Evolutionary conservation across 495 filamentous ascomycete genomes (phyloP).

Genomic region (Lepraria neglecta): DNA sequence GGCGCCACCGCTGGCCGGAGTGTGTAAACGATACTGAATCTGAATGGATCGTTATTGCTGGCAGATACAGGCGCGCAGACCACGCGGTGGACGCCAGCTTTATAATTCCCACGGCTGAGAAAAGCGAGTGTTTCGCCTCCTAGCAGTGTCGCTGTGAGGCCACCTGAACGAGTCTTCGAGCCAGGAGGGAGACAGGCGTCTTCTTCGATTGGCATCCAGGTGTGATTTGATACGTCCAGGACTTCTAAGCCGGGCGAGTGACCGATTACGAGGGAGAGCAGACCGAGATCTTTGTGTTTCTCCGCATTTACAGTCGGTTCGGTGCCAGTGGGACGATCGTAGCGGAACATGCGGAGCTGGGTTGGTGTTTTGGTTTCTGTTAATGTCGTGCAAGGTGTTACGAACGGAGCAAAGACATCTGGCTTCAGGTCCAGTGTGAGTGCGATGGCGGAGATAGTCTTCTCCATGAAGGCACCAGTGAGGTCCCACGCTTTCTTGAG

Average conservation of each 20-base stretch:
- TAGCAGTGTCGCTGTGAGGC: conserved; percentile 23
- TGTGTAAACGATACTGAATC: conserved; percentile 24
- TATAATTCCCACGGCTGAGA: conserved; percentile 15
- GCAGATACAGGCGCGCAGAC: conserved; percentile 18
- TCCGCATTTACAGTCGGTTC: conserved; percentile 22
- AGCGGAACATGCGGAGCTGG: conserved; percentile 25
- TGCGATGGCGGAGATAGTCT: conserved; percentile 12
- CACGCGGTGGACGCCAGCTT: conserved; percentile 22
- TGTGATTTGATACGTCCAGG: not conserved
- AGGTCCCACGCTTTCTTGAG: conserved; percentile 20
- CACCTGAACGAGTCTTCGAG: conserved; percentile 14
- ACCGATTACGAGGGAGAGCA: conserved; percentile 24
- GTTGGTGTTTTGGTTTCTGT: conserved; percentile 19
- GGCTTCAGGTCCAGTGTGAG: conserved; percentile 6
- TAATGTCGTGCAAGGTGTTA: conserved; percentile 17
- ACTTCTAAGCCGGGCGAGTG: conserved; percentile 24
- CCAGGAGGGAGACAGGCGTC: conserved; percentile 9
- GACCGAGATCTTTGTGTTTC: conserved; percentile 24
- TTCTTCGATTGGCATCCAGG: conserved; percentile 24
- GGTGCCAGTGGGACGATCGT: conserved; percentile 15
- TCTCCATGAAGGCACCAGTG: conserved; percentile 20
- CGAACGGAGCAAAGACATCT: conserved; percentile 18
- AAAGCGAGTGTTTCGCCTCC: conserved; percentile 24
- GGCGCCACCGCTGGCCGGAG: conserved; percentile 21
- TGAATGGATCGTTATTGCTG: conserved; percentile 1